These are phyloP conservation scores for Symbiodinium natans DNA, from an alignment of 73 alveolate species.

Conservation along the genomic window DNA sequence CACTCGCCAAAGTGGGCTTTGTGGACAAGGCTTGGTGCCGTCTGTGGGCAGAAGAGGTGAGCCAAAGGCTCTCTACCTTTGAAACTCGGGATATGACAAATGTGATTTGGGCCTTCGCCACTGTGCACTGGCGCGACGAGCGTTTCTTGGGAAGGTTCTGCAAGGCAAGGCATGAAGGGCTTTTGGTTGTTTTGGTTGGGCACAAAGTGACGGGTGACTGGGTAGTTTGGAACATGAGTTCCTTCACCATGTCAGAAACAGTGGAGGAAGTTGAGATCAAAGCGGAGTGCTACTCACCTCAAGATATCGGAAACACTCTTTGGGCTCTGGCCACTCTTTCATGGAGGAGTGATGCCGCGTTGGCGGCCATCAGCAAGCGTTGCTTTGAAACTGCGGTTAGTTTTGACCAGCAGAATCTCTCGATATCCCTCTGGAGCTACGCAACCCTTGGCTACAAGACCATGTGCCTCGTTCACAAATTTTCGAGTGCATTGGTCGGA, in stretches of 20 bases:
- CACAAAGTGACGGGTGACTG: too few relatives aligned
- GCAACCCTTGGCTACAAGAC: constrained; percentile 92
- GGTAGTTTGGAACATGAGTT: neutral
- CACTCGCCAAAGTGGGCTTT: constrained; percentile 69
- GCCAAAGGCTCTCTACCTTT: constrained; percentile 2
- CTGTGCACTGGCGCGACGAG: constrained; percentile 81
- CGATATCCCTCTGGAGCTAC: constrained; percentile 82
- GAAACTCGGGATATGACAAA: constrained; percentile 92
- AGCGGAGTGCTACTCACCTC: constrained; percentile 61
- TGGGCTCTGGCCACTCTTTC: constrained; percentile 75
- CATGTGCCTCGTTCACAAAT: neutral
- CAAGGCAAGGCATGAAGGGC: constrained; percentile 17
- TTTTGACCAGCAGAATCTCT: constrained; percentile 91
- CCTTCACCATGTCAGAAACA: neutral
- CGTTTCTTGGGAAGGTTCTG: constrained; percentile 51
- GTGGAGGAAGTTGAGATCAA: constrained; percentile 60
- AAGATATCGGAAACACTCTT: constrained; percentile 76
- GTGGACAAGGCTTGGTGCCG: constrained; percentile 77
- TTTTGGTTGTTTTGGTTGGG: too few relatives aligned
- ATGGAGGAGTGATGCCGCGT: constrained; percentile 54
- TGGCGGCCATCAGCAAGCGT: constrained; percentile 63
- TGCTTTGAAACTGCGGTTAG: constrained; percentile 62
- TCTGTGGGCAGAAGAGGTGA: constrained; percentile 48
- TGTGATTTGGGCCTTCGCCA: constrained; percentile 8
- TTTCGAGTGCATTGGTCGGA: too few relatives aligned